These are phyloP conservation scores for Hyaloperonospora arabidopsidis DNA, from an alignment of 352 stramenopile species.

Conservation along the genomic window DNA sequence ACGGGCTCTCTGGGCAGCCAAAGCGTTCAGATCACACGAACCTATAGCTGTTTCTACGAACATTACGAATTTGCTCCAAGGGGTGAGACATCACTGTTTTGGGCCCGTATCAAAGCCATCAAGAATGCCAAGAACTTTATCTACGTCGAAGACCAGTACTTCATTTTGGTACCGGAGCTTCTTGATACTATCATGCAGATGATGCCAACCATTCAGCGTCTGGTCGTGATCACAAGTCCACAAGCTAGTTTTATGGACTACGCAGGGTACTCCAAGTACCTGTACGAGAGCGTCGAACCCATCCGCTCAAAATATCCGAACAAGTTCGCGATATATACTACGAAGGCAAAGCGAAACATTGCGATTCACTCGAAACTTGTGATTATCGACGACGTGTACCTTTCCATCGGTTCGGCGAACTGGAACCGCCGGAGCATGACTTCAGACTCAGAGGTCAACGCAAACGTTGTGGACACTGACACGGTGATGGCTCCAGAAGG, in stretches of 20 bases:
- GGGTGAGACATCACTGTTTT: constrained; percentile 42
- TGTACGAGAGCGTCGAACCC: constrained; percentile 47
- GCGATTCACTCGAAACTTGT: constrained; percentile 55
- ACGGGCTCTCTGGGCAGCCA: constrained; percentile 13
- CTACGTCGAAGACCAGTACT: constrained; percentile 31
- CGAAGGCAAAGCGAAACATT: constrained; percentile 27
- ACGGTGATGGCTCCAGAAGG: constrained; percentile 22
- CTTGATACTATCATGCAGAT: constrained; percentile 36
- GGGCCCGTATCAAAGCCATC: constrained; percentile 35
- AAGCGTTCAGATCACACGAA: constrained; percentile 48
- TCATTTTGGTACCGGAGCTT: constrained; percentile 37
- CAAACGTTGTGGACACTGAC: constrained; percentile 43
- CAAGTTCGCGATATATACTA: constrained; percentile 36
- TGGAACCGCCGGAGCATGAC: constrained; percentile 50
- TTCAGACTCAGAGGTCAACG: constrained; percentile 48
- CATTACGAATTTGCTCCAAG: constrained; percentile 47
- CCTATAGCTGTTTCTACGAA: constrained; percentile 48
- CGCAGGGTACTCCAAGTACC: constrained; percentile 16
- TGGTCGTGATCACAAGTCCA: constrained; percentile 36
- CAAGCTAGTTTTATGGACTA: background rate
- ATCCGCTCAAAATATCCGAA: constrained; percentile 27
- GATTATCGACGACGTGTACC: constrained; percentile 58
- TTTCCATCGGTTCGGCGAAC: constrained; percentile 51
- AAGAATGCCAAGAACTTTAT: constrained; percentile 36
- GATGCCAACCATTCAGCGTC: constrained; percentile 34